Base-by-base conservation (phyloP, 2,329 filamentous ascomycete genomes). In the Cladophialophora chaetospira region DNA sequence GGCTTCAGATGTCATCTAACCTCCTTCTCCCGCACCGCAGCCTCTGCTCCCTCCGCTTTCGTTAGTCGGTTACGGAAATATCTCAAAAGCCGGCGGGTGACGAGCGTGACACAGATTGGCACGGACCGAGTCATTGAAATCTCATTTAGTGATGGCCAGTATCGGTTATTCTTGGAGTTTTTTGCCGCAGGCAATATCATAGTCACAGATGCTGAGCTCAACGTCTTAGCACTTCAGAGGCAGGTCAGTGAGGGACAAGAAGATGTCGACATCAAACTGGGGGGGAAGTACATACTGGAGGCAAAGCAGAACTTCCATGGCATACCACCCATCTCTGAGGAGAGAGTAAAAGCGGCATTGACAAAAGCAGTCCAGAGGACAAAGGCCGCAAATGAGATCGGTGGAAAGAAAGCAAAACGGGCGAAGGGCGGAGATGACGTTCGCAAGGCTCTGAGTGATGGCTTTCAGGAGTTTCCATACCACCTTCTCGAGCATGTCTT, bases 1-100 rank as follows among this genome's bases (percentile, higher is more conserved):
- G 94, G 94, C 26, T 99, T 99, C 73, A 91, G 94, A 70, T 95
- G 91, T 73, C 94, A 99, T 71, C 80, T 97, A 57, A 97, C 94
- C 28, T 86, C 88, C 66, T 99, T 96, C 77, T 85, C 89, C 25
- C 88, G 94, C 63, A 88, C 91, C 0, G 93, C 93, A 1, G 90
- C 92, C 3, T 83, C 88, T 15, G 85, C 87, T 0, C 94, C 94
- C 2, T 96, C 91, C 5, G 79, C 82, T 40, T 99, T 99, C 71
- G 91, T 97, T 44, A 82, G 87, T 45, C 84, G 89, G 56, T 77
- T 99, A 56, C 87, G 94, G 65, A 97, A 96, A 75, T 88, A 85
- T 67, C 82, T 99, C 50, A 94, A 93, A 72, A 95, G 92, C 8
- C 82, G 93, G 60, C 80, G 93, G 55, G 83, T 96, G 55, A 96